These are phyloP conservation scores for Purshia tridentata DNA, from an alignment of 306 rosid species.

Conservation along the genomic window DNA sequence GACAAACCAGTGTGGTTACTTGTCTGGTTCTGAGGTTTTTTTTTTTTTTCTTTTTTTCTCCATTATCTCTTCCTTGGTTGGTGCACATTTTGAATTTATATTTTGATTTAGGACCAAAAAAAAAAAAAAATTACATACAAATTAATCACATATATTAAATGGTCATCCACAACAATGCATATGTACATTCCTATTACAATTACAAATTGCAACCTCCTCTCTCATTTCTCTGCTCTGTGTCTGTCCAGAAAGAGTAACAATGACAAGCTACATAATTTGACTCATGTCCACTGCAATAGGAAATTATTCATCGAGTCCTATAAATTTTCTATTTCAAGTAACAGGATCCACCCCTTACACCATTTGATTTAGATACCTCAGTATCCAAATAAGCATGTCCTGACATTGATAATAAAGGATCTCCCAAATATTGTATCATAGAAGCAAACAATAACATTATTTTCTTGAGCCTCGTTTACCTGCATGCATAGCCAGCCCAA, in stretches of 20 bases:
- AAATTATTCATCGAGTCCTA: background rate
- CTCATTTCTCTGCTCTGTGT: background rate
- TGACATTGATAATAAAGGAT: background rate
- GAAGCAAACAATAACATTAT: slow-evolving; percentile 11
- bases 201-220: background rate
- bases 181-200: slow-evolving; percentile 2
- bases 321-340: background rate
- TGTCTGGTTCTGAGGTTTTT: too few species aligned
- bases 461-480: slow-evolving; percentile 34
- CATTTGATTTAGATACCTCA: background rate
- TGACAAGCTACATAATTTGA: background rate
- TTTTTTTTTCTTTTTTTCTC: too few species aligned
- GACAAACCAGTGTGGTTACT: too few species aligned
- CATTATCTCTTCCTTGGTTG: too few species aligned
- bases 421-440: background rate
- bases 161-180: background rate
- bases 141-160: background rate
- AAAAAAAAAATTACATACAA: background rate
- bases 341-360: background rate
- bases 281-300: background rate
- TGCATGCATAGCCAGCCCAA: slow-evolving; percentile 49
- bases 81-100: too few species aligned
- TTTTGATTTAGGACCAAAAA: too few species aligned
- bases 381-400: background rate
- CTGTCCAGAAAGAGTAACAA: background rate